phyloP scores from a whole-genome alignment of 2,329 filamentous ascomycete species.

The Cladosporium velox region DNA sequence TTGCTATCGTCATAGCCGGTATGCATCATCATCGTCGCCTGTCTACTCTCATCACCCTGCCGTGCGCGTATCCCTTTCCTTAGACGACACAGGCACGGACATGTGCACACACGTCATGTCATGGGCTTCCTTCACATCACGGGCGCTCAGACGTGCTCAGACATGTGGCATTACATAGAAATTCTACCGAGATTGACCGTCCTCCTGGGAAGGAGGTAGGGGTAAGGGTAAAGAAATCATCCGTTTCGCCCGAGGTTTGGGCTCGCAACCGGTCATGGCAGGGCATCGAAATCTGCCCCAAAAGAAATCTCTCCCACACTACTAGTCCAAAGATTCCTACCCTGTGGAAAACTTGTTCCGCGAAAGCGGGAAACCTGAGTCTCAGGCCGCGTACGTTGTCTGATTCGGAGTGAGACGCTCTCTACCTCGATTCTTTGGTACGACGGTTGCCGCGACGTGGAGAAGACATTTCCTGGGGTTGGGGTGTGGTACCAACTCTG shows the following conservation, averaged over 20 bases:
- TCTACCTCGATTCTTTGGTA: neutral
- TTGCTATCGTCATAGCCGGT: neutral
- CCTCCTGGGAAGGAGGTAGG: neutral
- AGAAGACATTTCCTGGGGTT: neutral
- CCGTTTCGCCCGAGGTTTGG: neutral
- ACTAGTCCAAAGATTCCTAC: neutral
- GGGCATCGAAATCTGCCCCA: neutral
- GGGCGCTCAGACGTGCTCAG: constrained; percentile 5
- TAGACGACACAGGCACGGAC: constrained; percentile 6
- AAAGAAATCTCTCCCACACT: neutral
- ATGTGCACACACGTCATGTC: constrained; percentile 6
- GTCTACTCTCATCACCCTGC: neutral
- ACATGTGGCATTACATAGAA: neutral
- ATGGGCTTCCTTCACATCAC: constrained; percentile 12
- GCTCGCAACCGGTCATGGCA: neutral
- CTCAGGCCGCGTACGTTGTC: constrained; percentile 1
- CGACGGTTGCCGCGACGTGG: neutral
- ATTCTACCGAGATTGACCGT: constrained; percentile 6
- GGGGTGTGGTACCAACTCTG: neutral
- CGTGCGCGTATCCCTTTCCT: neutral
- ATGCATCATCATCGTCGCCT: neutral
- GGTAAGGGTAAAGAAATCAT: neutral
- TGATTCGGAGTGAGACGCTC: constrained; percentile 14
- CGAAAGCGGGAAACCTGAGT: neutral
- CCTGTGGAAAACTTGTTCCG: neutral